Conservation (phyloP, 441 rosid genomes). For the Adansonia rubrostipa region DNA sequence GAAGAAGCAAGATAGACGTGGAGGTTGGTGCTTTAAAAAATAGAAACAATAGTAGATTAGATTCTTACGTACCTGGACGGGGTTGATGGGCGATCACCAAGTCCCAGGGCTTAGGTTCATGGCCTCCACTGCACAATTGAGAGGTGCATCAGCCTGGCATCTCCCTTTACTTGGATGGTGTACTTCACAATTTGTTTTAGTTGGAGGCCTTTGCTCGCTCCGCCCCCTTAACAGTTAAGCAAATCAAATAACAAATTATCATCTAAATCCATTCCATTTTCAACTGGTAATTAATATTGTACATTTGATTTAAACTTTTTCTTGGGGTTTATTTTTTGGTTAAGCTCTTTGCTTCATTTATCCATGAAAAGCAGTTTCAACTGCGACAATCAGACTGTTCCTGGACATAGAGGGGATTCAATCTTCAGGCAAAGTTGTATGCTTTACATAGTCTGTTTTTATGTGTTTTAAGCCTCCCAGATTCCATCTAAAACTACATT, state of each 20-base stretch:
- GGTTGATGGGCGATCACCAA: constrained; percentile 14
- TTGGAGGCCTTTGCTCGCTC: constrained; percentile 59
- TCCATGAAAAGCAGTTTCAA: too few relatives aligned
- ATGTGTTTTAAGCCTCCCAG: too few relatives aligned
- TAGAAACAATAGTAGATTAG: not conserved
- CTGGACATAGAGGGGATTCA: too few relatives aligned
- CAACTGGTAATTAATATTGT: too few relatives aligned
- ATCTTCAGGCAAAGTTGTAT: too few relatives aligned
- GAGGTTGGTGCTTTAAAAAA: not conserved
- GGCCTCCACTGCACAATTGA: not conserved
- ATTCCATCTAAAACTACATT: too few relatives aligned
- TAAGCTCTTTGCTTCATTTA: too few relatives aligned
- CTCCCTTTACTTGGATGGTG: constrained; percentile 34
- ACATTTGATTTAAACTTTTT: too few relatives aligned
- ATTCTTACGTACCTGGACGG: constrained; percentile 9
- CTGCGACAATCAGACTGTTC: too few relatives aligned
- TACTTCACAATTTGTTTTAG: constrained; percentile 57
- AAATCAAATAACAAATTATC: not conserved
- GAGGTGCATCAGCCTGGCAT: constrained; percentile 1
- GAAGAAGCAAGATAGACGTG: not conserved
- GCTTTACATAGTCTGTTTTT: too few relatives aligned
- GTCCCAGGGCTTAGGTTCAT: constrained; percentile 9
- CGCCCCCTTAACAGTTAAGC: constrained; percentile 27
- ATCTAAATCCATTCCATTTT: too few relatives aligned
- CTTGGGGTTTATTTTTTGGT: too few relatives aligned